These are phyloP conservation scores for Draba incana DNA, from an alignment of 345 rosid genomes.

Conservation along the genomic window DNA sequence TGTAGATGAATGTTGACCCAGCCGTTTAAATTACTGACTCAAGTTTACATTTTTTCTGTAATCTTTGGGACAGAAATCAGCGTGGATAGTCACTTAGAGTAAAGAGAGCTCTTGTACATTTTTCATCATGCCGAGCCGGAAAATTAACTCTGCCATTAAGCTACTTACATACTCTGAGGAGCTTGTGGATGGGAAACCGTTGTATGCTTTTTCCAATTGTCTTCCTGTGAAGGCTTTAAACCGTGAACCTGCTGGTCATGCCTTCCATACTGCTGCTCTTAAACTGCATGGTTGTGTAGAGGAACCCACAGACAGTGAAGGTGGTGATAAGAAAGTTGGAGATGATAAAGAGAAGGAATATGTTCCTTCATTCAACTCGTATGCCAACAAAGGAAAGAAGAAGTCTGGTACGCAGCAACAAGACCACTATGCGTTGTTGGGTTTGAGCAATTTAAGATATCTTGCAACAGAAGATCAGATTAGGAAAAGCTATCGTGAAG, in stretches of 20 bases:
- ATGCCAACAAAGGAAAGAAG: slow-evolving; percentile 83
- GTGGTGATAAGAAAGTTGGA: slow-evolving; percentile 53
- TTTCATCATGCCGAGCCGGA: slow-evolving; percentile 42
- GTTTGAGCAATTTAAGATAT: slow-evolving; percentile 88
- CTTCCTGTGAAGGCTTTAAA: slow-evolving; percentile 77
- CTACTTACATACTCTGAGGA: slow-evolving; percentile 78
- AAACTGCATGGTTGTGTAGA: slow-evolving; percentile 77
- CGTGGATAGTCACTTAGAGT: slow-evolving; percentile 12
- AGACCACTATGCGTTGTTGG: slow-evolving; percentile 93
- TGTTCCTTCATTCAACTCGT: slow-evolving; percentile 75
- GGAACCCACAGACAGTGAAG: slow-evolving; percentile 49
- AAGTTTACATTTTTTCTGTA: slow-evolving; percentile 12
- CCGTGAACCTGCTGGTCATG: slow-evolving; percentile 92
- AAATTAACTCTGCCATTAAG: slow-evolving; percentile 41
- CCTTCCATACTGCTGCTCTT: slow-evolving; percentile 86
- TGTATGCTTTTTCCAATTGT: slow-evolving; percentile 73
- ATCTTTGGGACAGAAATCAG: slow-evolving; percentile 26
- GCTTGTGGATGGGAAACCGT: slow-evolving; percentile 75
- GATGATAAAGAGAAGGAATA: slow-evolving; percentile 64
- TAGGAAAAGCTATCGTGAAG: slow-evolving; percentile 84
- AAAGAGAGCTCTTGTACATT: slow-evolving; percentile 9
- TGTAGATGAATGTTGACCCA: background rate
- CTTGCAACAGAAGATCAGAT: slow-evolving; percentile 99
- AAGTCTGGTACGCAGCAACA: slow-evolving; percentile 74
- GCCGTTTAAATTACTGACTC: background rate